Conservation (phyloP, 495 filamentous ascomycete genomes). For the Lophiotrema nucula region DNA sequence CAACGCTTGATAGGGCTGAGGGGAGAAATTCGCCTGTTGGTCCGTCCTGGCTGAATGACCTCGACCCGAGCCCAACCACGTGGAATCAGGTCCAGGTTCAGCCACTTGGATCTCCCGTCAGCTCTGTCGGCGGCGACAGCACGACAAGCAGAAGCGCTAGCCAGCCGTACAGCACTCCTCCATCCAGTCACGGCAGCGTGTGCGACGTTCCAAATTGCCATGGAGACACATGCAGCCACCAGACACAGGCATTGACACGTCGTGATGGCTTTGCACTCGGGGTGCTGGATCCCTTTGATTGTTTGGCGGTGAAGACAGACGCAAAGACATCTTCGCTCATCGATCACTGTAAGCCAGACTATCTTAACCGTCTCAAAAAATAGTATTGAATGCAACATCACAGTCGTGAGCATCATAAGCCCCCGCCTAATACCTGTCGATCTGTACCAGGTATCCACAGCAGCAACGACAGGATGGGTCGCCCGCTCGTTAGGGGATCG, state of each 20-base stretch:
- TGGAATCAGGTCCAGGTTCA: not conserved
- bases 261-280: constrained; percentile 17
- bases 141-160: not conserved
- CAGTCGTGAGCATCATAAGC: constrained; percentile 17
- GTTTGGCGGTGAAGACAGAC: constrained; percentile 22
- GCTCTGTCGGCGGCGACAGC: constrained; percentile 4
- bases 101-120: constrained; percentile 7
- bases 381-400: constrained; percentile 5
- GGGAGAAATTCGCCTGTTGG: not conserved
- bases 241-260: constrained; percentile 8
- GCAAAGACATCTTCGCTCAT: constrained; percentile 17
- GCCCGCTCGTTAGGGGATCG: constrained; percentile 16
- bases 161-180: constrained; percentile 1
- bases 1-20: not conserved
- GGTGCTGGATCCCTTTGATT: constrained; percentile 26
- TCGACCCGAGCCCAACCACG: not conserved
- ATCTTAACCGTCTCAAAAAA: too few relatives aligned
- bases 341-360: constrained; percentile 30
- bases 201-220: constrained; percentile 13
- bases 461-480: constrained; percentile 28
- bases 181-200: constrained; percentile 3
- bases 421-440: constrained; percentile 33
- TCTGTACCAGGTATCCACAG: constrained; percentile 23
- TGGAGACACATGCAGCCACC: constrained; percentile 15
- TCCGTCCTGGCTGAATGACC: not conserved